Evolutionary conservation across 345 rosid species (phyloP).

Genomic region (Leavenworthia alabamica): DNA sequence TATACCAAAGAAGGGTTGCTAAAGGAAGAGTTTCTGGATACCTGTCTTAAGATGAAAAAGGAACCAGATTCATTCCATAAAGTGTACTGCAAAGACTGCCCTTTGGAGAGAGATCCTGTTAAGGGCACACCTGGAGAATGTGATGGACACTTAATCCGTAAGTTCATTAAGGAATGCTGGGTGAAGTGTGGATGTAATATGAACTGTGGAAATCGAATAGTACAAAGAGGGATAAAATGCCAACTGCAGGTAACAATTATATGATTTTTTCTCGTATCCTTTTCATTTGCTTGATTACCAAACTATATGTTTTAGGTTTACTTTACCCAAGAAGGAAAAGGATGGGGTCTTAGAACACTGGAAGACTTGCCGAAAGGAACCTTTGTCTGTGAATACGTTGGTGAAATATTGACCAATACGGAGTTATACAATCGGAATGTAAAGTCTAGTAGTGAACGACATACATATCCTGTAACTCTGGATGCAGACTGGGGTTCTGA

Average conservation of each 20-base stretch:
- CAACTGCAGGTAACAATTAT: conserved; percentile 51
- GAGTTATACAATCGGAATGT: conserved; percentile 58
- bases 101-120: conserved; percentile 49
- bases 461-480: conserved; percentile 57
- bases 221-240: conserved; percentile 70
- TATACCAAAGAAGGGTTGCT: conserved; percentile 55
- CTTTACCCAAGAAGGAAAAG: conserved; percentile 61
- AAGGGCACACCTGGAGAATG: conserved; percentile 48
- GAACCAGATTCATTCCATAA: conserved; percentile 34
- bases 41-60: conserved; percentile 39
- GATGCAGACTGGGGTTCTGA: conserved; percentile 83
- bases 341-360: conserved; percentile 84
- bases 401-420: conserved; percentile 69
- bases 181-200: conserved; percentile 73
- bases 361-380: conserved; percentile 84
- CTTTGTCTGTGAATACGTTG: conserved; percentile 76
- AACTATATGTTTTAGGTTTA: conserved; percentile 52
- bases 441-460: conserved; percentile 33
- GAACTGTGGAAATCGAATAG: conserved; percentile 75
- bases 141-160: conserved; percentile 73
- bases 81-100: conserved; percentile 66
- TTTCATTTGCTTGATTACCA: neutral
- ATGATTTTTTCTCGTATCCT: neutral
- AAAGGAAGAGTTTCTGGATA: conserved; percentile 47
- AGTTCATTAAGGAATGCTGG: conserved; percentile 93